phyloP scores from a whole-genome alignment of 495 filamentous ascomycete genomes.

The Terfezia boudieri region DNA sequence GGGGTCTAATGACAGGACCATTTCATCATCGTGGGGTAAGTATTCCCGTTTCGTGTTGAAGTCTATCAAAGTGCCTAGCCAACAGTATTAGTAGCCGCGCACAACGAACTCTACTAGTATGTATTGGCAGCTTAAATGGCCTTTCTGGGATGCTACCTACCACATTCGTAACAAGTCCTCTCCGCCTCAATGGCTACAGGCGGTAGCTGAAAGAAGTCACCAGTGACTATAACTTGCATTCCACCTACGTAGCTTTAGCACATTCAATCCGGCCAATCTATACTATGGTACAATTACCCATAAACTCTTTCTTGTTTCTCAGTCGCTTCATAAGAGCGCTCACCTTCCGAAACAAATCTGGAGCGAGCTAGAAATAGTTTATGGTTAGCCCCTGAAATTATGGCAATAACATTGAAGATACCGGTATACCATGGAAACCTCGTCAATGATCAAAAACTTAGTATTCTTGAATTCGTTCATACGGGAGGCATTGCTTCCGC shows the following conservation, averaged over 20 bases:
- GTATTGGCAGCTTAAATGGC: no score
- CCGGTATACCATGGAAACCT: constrained; percentile 14
- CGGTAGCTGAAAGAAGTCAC: constrained; percentile 19
- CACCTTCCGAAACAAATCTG: constrained; percentile 15
- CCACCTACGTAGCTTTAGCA: background rate
- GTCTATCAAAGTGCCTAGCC: no score
- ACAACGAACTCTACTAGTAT: no score
- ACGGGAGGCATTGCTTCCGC: background rate
- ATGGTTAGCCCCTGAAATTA: no score
- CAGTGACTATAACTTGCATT: constrained; percentile 16
- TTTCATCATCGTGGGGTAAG: no score
- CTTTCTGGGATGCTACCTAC: background rate
- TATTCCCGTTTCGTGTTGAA: no score
- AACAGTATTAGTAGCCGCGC: no score
- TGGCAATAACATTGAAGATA: no score
- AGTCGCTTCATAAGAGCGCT: constrained; percentile 5
- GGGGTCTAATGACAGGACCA: no score
- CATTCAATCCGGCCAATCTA: background rate
- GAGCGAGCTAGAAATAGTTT: background rate
- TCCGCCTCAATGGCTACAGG: constrained; percentile 11
- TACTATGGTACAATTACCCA: no score
- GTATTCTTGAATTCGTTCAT: constrained; percentile 1
- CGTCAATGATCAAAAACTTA: constrained; percentile 17
- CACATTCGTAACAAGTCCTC: constrained; percentile 14
- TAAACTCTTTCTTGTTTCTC: background rate